Evolutionary conservation across 495 filamentous ascomycete species (phyloP), one percentile per base, ranked within the genome.

Genomic region (Hypoxylon lienhwacheense): DNA sequence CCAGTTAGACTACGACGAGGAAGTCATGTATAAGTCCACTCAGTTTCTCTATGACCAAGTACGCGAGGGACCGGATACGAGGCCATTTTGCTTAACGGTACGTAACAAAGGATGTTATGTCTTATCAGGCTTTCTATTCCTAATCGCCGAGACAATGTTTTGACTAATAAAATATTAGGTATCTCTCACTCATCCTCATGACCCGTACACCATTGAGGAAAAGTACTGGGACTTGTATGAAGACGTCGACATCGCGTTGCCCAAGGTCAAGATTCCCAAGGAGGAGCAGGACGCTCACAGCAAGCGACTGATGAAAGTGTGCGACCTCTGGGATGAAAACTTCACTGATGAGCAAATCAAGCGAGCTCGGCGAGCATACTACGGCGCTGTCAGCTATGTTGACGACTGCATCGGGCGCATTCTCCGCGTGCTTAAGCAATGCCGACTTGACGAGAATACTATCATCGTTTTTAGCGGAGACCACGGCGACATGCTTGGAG

Each of bases 1-100:
- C 73, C 90, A 96, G 73, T 79, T 96, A n/a, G 90, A 96, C 63
- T 96, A 89, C 57, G 90, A 96, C 59, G 89, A 93, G 71, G 90
- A 96, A 69, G 89, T 93, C 59, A 90, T 93, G 79, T 90, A 89
- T 70, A 85, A 83, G 72, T 81, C 85, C 5, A 84, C 78, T 25
- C 89, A 92, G 68, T 96, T 89, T 65, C 73, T 96, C 26, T 91
- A 87, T 67, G 85, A 92, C 70, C 81, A 90, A 53, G 87, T 90
- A 15, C 85, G 90, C 3, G 79, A 88, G 55, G 80, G 77, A 11
- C 81, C 81, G 3, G 76, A 72, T 39, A 75, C 76, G 24, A 81
- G 89, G 20, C 90, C 90, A 6, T 96, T 95, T 70, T 90, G 85
- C 63, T 70, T 96, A 77, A 96, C 90, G 19, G 79, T 76, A 60